A percentile compares a stretch with the other conserved stretches of the same genome.
These are phyloP conservation scores for Discostella stelligeroides DNA, from an alignment of 108 stramenopile species.

Conservation along the genomic window DNA sequence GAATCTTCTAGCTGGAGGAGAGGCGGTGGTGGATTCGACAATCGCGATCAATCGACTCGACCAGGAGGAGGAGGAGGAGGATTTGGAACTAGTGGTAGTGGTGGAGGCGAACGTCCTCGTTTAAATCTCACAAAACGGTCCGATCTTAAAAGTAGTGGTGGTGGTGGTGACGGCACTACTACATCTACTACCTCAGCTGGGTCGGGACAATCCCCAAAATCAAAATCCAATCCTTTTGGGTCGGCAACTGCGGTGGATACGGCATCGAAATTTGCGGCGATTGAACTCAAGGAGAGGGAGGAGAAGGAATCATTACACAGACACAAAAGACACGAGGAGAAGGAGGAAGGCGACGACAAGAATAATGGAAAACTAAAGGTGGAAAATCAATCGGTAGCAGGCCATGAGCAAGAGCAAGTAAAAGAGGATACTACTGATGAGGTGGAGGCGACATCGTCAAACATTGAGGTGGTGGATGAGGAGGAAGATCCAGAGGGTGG, in stretches of 20 bases:
- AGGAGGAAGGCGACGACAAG: constrained; percentile 11
- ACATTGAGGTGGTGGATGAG: constrained; percentile 6
- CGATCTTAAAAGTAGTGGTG: too few species aligned
- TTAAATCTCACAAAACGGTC: constrained; percentile 67
- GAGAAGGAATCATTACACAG: too few species aligned
- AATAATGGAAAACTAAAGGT: too few species aligned
- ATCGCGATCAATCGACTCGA: constrained; percentile 11
- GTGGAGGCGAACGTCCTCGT: constrained; percentile 60
- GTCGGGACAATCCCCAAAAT: too few species aligned
- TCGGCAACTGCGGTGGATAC: constrained; percentile 53
- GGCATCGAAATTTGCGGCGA: constrained; percentile 37
- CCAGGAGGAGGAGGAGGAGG: constrained; percentile 33
- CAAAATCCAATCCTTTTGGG: constrained; percentile 55
- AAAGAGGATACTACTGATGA: not conserved
- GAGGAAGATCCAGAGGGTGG: constrained; percentile 17
- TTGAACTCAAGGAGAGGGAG: constrained; percentile 34
- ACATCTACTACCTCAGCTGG: constrained; percentile 15
- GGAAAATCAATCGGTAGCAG: too few species aligned
- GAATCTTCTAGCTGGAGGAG: constrained; percentile 32
- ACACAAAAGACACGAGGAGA: not conserved
- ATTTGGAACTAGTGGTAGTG: constrained; percentile 29
- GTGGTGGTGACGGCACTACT: not conserved
- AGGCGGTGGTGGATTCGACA: constrained; percentile 19
- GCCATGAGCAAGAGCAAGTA: too few species aligned
- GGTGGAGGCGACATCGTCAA: not conserved